Evolutionary conservation across 2,329 filamentous ascomycete genomes (phyloP).

Genomic region (Botrytis pseudocinerea): DNA sequence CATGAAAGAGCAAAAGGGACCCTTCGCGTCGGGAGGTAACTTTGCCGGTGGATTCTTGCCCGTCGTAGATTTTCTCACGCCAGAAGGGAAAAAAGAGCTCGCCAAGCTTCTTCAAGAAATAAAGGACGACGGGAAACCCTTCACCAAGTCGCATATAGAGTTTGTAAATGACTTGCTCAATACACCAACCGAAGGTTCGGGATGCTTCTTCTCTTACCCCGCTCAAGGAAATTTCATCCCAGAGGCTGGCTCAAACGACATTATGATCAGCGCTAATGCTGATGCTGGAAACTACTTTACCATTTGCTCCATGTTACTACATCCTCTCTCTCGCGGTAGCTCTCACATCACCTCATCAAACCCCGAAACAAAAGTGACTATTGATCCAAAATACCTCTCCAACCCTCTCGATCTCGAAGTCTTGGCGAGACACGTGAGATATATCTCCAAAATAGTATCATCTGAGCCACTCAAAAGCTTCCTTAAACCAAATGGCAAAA

Average conservation of each 20-base stretch:
- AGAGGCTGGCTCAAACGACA: background rate
- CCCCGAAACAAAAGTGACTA: background rate
- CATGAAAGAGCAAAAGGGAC: background rate
- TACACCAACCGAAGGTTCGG: background rate
- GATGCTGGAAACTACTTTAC: background rate
- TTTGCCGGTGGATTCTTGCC: background rate
- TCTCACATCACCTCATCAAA: background rate
- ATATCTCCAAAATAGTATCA: background rate
- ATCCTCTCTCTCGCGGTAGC: background rate
- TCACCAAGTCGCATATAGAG: background rate
- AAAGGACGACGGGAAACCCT: background rate
- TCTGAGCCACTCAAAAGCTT: background rate
- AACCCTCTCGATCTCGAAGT: background rate
- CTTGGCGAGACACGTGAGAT: background rate
- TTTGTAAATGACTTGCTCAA: background rate
- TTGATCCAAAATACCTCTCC: background rate
- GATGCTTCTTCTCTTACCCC: background rate
- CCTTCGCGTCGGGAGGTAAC: background rate
- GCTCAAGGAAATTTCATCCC: background rate
- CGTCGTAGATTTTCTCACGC: background rate
- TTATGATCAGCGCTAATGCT: background rate
- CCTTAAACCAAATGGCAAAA: background rate
- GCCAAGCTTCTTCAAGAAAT: background rate
- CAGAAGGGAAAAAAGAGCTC: background rate
- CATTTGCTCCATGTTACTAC: background rate